Conservation (phyloP, 2,329 filamentous ascomycete genomes). For the Ceratocystis eucalypticola region DNA sequence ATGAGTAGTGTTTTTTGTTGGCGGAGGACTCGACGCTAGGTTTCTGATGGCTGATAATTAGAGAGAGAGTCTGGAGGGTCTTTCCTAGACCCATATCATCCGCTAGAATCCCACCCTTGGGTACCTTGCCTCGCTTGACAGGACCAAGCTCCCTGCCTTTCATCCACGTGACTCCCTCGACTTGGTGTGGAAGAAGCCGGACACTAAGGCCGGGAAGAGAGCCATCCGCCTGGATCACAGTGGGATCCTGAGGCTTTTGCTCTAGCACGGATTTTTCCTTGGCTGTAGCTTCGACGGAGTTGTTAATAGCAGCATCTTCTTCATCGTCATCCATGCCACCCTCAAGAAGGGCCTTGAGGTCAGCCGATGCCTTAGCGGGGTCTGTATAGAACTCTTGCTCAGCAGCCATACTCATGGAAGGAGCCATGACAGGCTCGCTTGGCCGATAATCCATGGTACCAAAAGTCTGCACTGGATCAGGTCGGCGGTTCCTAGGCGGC, state of each 20-base stretch:
- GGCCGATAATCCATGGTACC: conserved; percentile 12
- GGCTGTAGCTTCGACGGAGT: background rate
- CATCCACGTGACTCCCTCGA: conserved; percentile 94
- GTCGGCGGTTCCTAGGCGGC: conserved; percentile 25
- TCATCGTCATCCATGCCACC: conserved; percentile 66
- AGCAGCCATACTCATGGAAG: conserved; percentile 19
- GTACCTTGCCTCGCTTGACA: conserved; percentile 65
- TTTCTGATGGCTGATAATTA: conserved; percentile 72
- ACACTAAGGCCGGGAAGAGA: conserved; percentile 68
- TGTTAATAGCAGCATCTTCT: conserved; percentile 23
- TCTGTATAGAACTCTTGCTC: conserved; percentile 51
- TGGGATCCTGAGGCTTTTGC: background rate
- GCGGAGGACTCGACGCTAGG: conserved; percentile 33
- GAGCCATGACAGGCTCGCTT: conserved; percentile 10
- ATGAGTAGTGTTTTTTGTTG: conserved; percentile 53
- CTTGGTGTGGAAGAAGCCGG: conserved; percentile 81
- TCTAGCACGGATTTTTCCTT: background rate
- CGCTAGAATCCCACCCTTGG: conserved; percentile 86
- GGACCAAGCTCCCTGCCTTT: conserved; percentile 76
- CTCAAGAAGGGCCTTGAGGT: conserved; percentile 70
- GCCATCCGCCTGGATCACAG: conserved; percentile 24
- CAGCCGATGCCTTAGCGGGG: conserved; percentile 55
- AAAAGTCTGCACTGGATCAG: conserved; percentile 21
- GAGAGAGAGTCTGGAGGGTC: conserved; percentile 81
- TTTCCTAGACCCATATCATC: conserved; percentile 98